phyloP scores from a whole-genome alignment of 176 grass and related monocot species.

The Avena sativa region DNA sequence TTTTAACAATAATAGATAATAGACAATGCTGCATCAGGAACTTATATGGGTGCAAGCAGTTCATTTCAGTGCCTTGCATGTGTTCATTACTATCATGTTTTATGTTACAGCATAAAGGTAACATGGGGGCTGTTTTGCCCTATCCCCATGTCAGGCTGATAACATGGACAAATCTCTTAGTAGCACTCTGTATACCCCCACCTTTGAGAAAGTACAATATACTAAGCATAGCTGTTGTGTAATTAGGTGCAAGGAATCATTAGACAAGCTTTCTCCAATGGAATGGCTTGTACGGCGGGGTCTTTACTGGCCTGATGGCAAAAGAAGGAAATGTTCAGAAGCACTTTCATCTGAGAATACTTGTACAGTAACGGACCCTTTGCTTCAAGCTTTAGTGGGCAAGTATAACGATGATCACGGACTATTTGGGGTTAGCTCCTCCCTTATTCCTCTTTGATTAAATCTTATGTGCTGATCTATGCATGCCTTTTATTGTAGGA shows the following conservation, averaged over 20 bases:
- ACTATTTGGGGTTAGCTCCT: background rate
- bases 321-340: background rate
- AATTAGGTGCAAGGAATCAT: background rate
- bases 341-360: background rate
- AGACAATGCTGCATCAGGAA: background rate
- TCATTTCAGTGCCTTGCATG: background rate
- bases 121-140: background rate
- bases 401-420: background rate
- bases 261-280: background rate
- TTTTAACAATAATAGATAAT: background rate
- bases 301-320: constrained; percentile 14
- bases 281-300: background rate
- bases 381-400: background rate
- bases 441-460: background rate
- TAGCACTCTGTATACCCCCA: too few species aligned
- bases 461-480: background rate
- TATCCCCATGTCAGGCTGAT: background rate
- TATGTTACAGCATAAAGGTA: background rate
- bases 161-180: background rate
- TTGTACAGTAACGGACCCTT: background rate
- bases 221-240: background rate
- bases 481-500: background rate
- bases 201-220: background rate
- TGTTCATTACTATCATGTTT: background rate
- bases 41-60: background rate